Evolutionary conservation across 2,329 filamentous ascomycete species (phyloP).

Genomic region (Diaporthe longicolla): DNA sequence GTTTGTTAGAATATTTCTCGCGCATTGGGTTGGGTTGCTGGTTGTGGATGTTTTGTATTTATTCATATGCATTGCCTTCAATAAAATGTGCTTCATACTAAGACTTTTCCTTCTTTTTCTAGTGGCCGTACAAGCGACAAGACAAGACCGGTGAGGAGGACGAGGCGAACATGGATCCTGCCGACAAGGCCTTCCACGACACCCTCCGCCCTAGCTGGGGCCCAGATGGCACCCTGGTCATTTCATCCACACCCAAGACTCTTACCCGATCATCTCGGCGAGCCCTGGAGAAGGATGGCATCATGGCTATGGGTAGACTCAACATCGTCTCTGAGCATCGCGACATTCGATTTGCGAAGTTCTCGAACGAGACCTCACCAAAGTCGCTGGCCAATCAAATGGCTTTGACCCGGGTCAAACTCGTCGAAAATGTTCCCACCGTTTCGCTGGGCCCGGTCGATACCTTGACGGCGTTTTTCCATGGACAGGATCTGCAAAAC

Average conservation of each 20-base stretch:
- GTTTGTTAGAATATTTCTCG: conserved; percentile 50
- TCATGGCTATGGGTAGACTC: conserved; percentile 68
- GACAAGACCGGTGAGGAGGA: conserved; percentile 77
- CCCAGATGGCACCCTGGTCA: conserved; percentile 78
- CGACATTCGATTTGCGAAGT: conserved; percentile 75
- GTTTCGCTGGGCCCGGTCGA: conserved; percentile 63
- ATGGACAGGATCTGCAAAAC: conserved; percentile 52
- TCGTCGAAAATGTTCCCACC: conserved; percentile 71
- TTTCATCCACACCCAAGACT: conserved; percentile 44
- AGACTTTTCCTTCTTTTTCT: conserved; percentile 61
- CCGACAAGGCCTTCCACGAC: conserved; percentile 78
- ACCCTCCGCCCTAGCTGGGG: conserved; percentile 86
- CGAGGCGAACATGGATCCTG: conserved; percentile 71
- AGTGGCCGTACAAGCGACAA: conserved; percentile 91
- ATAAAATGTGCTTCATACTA: conserved; percentile 58
- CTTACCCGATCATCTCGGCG: conserved; percentile 40
- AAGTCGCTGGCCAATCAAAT: conserved; percentile 70
- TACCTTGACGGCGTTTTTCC: conserved; percentile 64
- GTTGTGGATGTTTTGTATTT: conserved; percentile 46
- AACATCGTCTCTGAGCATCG: conserved; percentile 74
- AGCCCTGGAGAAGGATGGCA: conserved; percentile 56
- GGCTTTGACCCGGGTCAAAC: conserved; percentile 65
- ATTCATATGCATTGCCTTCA: conserved; percentile 50
- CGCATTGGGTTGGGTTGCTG: conserved; percentile 50
- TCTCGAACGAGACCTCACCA: conserved; percentile 71